Evolutionary conservation across 176 grass and related monocot species (phyloP).

Genomic region (Tuctoria greenei): DNA sequence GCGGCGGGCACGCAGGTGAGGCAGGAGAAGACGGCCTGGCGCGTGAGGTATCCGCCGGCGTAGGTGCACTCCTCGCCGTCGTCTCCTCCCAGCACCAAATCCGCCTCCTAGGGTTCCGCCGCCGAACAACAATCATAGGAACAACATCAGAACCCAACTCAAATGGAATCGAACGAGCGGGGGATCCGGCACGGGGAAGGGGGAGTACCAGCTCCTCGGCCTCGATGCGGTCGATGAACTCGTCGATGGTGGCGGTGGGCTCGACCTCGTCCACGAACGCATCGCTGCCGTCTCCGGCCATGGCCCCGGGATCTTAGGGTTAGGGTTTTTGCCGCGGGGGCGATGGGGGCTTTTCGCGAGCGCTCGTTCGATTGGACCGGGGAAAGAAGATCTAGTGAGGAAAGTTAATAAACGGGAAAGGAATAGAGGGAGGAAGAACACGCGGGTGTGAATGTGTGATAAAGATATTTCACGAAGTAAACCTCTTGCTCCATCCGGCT

Average conservation of each 20-base stretch:
- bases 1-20: conserved; percentile 83
- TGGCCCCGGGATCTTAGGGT: conserved; percentile 27
- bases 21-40: conserved; percentile 98
- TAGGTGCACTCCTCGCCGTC: conserved; percentile 98
- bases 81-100: conserved; percentile 93
- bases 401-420: background rate
- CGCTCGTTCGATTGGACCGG: conserved; percentile 2
- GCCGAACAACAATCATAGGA: background rate
- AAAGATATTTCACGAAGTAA: too few relatives aligned
- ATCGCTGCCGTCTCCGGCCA: conserved; percentile 51
- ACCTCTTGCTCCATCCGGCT: too few relatives aligned
- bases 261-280: conserved; percentile 73
- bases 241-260: conserved; percentile 53
- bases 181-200: background rate
- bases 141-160: background rate
- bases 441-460: too few relatives aligned
- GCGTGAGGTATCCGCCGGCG: conserved; percentile 74
- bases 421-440: background rate
- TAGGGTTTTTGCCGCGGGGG: conserved; percentile 11
- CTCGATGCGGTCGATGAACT: conserved; percentile 90
- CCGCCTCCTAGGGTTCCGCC: conserved; percentile 63
- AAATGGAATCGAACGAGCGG: background rate
- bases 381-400: background rate
- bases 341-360: background rate
- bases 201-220: conserved; percentile 71